Conservation (phyloP, 176 grass and related monocot genomes). For the Oryza longistaminata region DNA sequence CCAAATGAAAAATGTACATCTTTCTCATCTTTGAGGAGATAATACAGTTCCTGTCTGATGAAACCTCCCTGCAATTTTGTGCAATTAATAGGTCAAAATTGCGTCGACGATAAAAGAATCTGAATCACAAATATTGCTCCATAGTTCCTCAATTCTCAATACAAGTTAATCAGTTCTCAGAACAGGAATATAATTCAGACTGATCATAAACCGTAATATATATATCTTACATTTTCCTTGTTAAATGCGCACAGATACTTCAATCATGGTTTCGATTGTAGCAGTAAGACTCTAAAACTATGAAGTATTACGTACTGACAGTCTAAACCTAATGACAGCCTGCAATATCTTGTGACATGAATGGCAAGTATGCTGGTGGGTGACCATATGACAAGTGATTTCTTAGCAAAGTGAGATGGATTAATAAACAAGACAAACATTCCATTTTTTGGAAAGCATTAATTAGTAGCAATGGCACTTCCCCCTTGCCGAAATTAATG, state of each 20-base stretch:
- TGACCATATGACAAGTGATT: background rate
- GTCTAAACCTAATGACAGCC: background rate
- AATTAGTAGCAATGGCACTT: background rate
- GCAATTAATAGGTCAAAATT: constrained; percentile 15
- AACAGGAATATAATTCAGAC: background rate
- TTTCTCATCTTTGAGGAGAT: constrained; percentile 75
- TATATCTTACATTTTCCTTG: background rate
- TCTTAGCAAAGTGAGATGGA: background rate
- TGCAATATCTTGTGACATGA: background rate
- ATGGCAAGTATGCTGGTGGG: background rate
- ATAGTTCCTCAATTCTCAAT: background rate
- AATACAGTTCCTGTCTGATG: constrained; percentile 65
- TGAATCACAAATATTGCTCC: constrained; percentile 4
- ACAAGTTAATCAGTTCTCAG: background rate
- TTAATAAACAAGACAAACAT: background rate
- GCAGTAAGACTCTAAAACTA: background rate
- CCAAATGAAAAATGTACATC: constrained; percentile 71
- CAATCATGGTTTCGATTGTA: background rate
- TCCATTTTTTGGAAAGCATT: background rate
- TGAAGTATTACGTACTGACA: background rate
- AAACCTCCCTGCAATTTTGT: constrained; percentile 53
- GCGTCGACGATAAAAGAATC: background rate
- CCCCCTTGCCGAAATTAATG: background rate
- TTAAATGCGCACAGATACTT: background rate
- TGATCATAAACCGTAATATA: background rate